phyloP scores from a whole-genome alignment of 208 protist genomes.

The Leishmania aethiopica region DNA sequence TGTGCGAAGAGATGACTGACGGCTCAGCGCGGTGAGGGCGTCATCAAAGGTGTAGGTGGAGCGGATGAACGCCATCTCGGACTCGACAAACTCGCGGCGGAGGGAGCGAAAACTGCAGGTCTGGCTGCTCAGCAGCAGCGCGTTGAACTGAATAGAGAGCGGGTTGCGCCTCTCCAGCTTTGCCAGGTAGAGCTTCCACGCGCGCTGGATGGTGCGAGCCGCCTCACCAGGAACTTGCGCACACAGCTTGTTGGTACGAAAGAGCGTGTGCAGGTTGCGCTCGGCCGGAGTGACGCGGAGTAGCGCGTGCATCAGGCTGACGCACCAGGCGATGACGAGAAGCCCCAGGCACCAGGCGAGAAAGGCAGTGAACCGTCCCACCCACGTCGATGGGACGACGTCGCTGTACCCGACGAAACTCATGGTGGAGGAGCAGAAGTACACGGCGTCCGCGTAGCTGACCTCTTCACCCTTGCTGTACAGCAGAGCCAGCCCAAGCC shows the following conservation, averaged over 20 bases:
- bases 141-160: slow-evolving; percentile 57
- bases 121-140: slow-evolving; percentile 57
- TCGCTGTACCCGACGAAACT: slow-evolving; percentile 64
- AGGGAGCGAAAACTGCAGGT: slow-evolving; percentile 48
- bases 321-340: slow-evolving; percentile 44
- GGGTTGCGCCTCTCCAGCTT: slow-evolving; percentile 39
- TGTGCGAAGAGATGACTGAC: slow-evolving; percentile 16
- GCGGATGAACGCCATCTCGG: slow-evolving; percentile 51
- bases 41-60: slow-evolving; percentile 54
- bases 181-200: slow-evolving; percentile 60
- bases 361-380: slow-evolving; percentile 57
- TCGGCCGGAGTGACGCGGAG: slow-evolving; percentile 45
- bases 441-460: slow-evolving; percentile 47
- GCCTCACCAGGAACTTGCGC: slow-evolving; percentile 54
- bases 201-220: slow-evolving; percentile 64
- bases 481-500: slow-evolving; percentile 45
- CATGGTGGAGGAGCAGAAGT: slow-evolving; percentile 61
- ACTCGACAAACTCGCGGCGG: slow-evolving; percentile 38
- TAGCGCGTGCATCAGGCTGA: slow-evolving; percentile 47
- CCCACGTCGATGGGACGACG: slow-evolving; percentile 41
- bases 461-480: slow-evolving; percentile 53
- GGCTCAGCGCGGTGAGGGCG: slow-evolving; percentile 33
- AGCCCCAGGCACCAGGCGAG: slow-evolving; percentile 51
- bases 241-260: slow-evolving; percentile 66
- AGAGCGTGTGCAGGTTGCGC: slow-evolving; percentile 65